phyloP scores from a whole-genome alignment of 2,329 filamentous ascomycete genomes.

The Botryotinia narcissicola region DNA sequence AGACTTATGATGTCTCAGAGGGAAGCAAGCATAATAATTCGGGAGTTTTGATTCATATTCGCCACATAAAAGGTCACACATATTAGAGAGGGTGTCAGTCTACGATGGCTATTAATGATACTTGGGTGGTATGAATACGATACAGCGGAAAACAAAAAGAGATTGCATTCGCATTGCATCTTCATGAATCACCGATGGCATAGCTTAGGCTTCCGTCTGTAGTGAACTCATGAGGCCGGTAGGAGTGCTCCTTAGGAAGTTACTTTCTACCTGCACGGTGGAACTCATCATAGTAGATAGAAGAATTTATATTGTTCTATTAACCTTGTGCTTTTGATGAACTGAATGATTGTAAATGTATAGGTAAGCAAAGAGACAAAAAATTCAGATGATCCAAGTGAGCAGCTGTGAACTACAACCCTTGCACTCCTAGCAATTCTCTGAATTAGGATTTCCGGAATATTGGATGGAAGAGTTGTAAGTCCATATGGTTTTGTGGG shows the following conservation, averaged over 20 bases:
- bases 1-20: not conserved
- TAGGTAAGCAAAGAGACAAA: not conserved
- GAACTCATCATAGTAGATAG: not conserved
- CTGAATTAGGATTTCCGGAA: not conserved
- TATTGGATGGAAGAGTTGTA: not conserved
- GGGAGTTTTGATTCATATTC: not conserved
- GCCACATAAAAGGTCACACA: not conserved
- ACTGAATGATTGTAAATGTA: not conserved
- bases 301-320: not conserved
- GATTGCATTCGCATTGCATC: not conserved
- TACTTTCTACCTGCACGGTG: not conserved
- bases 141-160: not conserved
- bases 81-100: not conserved
- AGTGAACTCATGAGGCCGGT: not conserved
- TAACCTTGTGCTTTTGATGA: not conserved
- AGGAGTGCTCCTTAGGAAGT: not conserved
- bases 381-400: not conserved
- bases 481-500: not conserved
- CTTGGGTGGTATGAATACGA: not conserved
- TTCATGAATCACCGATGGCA: not conserved
- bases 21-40: not conserved
- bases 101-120: not conserved
- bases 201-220: conserved; percentile 3
- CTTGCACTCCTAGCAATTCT: not conserved
- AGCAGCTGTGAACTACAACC: not conserved